Conservation (phyloP, 306 rosid species). For the Alnus rubra region DNA sequence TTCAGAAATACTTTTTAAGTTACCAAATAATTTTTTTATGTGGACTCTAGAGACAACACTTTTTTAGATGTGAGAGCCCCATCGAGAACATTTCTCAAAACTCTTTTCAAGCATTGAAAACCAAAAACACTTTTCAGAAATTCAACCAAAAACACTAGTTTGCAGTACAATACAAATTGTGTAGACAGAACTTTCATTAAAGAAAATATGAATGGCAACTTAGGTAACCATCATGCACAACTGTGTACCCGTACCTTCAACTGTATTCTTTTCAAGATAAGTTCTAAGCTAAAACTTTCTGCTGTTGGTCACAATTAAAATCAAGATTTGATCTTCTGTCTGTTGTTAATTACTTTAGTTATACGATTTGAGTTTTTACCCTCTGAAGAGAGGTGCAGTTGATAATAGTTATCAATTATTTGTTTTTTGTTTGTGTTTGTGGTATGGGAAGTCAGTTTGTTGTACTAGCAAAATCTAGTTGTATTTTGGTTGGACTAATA, state of each 20-base stretch:
- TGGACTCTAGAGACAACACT: too few relatives aligned
- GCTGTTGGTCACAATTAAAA: neutral
- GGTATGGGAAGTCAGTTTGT: too few relatives aligned
- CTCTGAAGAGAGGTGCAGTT: neutral
- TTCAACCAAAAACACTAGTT: neutral
- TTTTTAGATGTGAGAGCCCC: too few relatives aligned
- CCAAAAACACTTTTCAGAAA: too few relatives aligned
- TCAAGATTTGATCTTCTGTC: conserved; percentile 11
- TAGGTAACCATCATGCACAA: neutral
- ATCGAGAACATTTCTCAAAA: too few relatives aligned
- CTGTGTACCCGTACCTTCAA: neutral
- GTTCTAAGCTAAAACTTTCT: conserved; percentile 6
- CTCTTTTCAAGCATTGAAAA: too few relatives aligned
- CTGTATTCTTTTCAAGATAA: conserved; percentile 10
- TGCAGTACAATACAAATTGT: neutral
- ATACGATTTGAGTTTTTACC: neutral
- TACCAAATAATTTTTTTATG: too few relatives aligned
- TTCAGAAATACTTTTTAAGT: too few relatives aligned
- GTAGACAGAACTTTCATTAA: neutral
- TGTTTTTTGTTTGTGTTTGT: neutral
- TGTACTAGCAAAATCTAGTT: neutral
- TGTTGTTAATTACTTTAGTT: neutral
- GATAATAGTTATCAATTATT: neutral
- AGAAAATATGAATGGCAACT: neutral
- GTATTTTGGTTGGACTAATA: neutral